A percentile compares a stretch with the other conserved stretches of the same genome.
Conservation (phyloP, 2,329 filamentous ascomycete genomes). For the Cryphonectria parasitica region DNA sequence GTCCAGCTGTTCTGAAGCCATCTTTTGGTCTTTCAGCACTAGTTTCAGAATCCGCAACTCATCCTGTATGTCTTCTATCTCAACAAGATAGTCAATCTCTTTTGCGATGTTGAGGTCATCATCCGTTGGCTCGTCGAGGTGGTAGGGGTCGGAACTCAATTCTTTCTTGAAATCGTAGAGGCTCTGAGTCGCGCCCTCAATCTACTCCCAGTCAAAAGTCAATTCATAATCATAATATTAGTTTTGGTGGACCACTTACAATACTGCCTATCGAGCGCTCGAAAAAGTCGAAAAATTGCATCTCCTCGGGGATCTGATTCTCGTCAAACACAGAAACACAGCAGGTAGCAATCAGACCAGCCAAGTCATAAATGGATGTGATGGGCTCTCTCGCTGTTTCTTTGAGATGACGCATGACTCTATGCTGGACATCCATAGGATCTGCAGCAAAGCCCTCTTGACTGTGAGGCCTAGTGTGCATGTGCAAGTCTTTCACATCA, state of each 20-base stretch:
- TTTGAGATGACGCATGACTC: neutral
- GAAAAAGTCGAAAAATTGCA: constrained; percentile 3
- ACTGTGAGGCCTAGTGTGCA: neutral
- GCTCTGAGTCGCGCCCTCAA: neutral
- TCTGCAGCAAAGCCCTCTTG: neutral
- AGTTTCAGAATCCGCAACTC: neutral
- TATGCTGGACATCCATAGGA: neutral
- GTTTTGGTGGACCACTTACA: neutral
- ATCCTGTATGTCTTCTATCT: constrained; percentile 5
- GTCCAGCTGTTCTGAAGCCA: neutral
- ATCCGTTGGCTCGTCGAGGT: neutral
- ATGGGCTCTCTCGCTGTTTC: neutral
- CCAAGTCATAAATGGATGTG: neutral
- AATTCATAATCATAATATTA: neutral
- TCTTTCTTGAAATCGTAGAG: neutral
- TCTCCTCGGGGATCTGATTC: neutral
- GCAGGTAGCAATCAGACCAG: neutral
- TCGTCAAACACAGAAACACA: neutral
- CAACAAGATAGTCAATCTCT: neutral
- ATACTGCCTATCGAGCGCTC: neutral
- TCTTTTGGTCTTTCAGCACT: neutral
- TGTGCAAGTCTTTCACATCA: neutral
- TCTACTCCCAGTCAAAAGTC: neutral
- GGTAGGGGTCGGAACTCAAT: neutral
- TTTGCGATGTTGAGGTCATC: neutral